phyloP scores from a whole-genome alignment of 768 basidiomycete genomes.

The Pleurotus tuoliensis region DNA sequence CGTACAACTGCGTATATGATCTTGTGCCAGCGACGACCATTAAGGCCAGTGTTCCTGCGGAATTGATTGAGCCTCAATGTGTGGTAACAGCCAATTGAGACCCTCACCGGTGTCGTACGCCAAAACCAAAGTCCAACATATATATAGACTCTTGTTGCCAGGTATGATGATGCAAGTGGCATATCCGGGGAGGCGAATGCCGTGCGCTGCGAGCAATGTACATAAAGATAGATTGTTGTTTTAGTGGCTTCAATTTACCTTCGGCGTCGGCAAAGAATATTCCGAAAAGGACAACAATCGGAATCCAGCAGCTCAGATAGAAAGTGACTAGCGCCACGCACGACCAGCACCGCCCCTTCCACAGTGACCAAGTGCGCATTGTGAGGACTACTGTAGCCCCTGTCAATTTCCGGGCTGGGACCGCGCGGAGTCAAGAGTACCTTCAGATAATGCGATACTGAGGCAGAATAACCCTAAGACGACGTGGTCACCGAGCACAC shows the following conservation, averaged over 20 bases:
- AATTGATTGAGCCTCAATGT: no score
- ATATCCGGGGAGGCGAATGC: background rate
- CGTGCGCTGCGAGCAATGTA: no score
- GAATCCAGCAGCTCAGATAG: background rate
- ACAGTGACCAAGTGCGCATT: conserved; percentile 1
- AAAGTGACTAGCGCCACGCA: background rate
- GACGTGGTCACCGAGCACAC: no score
- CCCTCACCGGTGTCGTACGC: background rate
- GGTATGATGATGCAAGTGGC: background rate
- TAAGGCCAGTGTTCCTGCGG: no score
- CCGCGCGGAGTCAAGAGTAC: background rate
- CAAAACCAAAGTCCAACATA: conserved; percentile 2
- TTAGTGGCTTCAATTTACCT: background rate
- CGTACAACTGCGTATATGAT: no score
- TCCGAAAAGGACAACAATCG: background rate
- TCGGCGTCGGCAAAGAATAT: background rate
- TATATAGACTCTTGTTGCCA: background rate
- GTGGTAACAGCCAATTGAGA: no score
- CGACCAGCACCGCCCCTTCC: background rate
- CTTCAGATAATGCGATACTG: background rate
- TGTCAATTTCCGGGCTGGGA: background rate
- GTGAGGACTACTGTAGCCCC: background rate
- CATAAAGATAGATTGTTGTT: background rate
- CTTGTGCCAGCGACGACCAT: no score
- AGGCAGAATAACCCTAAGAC: background rate